Conservation (phyloP, 495 filamentous ascomycete genomes). For the Xylaria grammica region DNA sequence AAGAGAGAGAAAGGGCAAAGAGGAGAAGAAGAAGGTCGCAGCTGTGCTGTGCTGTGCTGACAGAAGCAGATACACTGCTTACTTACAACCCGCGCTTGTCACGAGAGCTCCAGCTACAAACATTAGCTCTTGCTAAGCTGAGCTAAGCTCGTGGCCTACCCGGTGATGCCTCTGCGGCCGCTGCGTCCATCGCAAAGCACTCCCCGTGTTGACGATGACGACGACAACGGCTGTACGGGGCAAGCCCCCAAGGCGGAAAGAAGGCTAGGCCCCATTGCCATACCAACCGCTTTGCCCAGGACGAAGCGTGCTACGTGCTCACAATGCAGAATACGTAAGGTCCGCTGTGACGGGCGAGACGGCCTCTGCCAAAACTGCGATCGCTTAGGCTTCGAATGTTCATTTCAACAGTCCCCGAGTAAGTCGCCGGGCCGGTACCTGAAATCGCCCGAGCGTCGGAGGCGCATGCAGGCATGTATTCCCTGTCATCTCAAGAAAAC, state of each 20-base stretch:
- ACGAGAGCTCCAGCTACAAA: background rate
- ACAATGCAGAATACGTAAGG: conserved; percentile 35
- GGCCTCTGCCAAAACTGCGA: conserved; percentile 35
- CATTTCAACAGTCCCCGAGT: conserved; percentile 31
- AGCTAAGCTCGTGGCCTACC: background rate
- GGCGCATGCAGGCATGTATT: conserved; percentile 35
- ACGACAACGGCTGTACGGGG: background rate
- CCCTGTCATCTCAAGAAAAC: conserved; percentile 37
- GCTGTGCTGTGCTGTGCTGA: background rate
- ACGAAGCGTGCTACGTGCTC: conserved; percentile 33
- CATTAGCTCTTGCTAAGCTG: background rate
- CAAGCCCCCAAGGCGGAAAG: conserved; percentile 12
- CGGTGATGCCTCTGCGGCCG: conserved; percentile 28
- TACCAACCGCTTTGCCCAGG: conserved; percentile 12
- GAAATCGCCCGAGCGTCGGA: conserved; percentile 31
- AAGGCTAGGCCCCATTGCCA: conserved; percentile 16
- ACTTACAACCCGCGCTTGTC: background rate
- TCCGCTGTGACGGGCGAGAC: conserved; percentile 33
- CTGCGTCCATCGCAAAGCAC: conserved; percentile 33
- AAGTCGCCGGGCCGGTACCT: conserved; percentile 29
- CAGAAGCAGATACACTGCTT: background rate
- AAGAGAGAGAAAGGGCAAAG: background rate
- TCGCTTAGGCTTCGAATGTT: conserved; percentile 36
- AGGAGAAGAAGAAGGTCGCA: background rate
- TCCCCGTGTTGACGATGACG: conserved; percentile 7